phyloP scores from a whole-genome alignment of 768 basidiomycete species.

The Xerocomus brunneocitrinus region DNA sequence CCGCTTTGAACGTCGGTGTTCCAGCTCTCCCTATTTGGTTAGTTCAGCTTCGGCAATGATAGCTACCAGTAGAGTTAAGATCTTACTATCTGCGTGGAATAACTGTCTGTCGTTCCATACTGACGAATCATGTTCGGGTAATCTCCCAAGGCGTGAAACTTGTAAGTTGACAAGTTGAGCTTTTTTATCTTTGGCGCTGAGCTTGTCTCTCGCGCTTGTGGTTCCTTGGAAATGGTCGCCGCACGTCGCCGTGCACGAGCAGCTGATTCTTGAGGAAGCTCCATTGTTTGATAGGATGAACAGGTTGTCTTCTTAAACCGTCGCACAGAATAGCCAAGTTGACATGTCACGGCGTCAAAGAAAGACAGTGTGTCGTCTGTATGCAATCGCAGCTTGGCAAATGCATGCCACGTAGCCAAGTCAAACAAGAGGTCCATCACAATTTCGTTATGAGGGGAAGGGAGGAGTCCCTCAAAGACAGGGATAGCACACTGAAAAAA shows the following conservation, averaged over 20 bases:
- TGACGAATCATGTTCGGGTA: constrained; percentile 5
- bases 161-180: constrained; percentile 14
- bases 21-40: background rate
- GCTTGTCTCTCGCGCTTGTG: background rate
- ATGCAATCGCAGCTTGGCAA: constrained; percentile 33
- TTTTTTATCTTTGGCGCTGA: background rate
- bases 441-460: constrained; percentile 12
- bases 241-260: background rate
- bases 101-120: constrained; percentile 35
- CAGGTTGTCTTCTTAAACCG: constrained; percentile 12
- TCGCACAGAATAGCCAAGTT: constrained; percentile 14
- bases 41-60: too few relatives aligned
- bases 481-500: background rate
- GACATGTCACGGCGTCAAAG: constrained; percentile 18
- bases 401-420: constrained; percentile 32
- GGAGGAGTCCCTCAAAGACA: background rate
- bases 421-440: constrained; percentile 26
- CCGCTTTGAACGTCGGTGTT: background rate
- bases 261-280: background rate
- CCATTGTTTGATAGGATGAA: background rate
- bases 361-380: constrained; percentile 16
- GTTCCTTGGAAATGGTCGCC: background rate
- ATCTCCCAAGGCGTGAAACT: constrained; percentile 13
- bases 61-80: too few relatives aligned
- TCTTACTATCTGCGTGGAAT: constrained; percentile 27